Evolutionary conservation across 1,284 basidiomycete species (phyloP), one percentile per base, ranked within the genome.

Genomic region (Pascua guehoae): DNA sequence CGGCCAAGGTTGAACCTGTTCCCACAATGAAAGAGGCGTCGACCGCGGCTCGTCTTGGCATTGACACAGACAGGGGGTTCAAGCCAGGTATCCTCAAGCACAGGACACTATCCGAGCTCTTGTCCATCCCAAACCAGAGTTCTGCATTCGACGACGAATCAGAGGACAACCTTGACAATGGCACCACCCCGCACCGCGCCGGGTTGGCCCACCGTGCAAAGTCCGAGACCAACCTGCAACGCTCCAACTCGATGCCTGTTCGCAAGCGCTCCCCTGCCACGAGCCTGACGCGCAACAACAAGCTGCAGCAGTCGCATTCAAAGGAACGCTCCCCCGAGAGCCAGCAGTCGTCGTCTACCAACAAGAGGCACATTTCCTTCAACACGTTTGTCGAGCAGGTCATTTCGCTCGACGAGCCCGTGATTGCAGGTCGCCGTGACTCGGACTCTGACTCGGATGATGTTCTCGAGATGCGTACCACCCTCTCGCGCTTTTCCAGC

Each of bases 381-480:
- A 98, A 98, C 77, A 95, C 93, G 1, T 95, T 94, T 70, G 95
- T 98, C 41, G 91, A 98, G 77, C 96, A 98, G 76, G 93, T 87
- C 72, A 95, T 98, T 63, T 89, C 95, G n/a, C 88, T 98, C 69
- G 82, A 84, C 57, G 77, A 80, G 48, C 76, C 74, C 43, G 44
- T 53, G 42, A 69, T 75, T 45, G 53, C 54, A 47, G 43, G 42
- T 56, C 56, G 47, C 40, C 53, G 58, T 53, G 56, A 60, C 49
- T 62, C 63, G 11, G 79, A 79, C 36, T 78, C 81, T 47, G 82
- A 82, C n/a, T 76, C 79, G 43, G 79, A 80, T 55, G 85, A 84
- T 56, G 79, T 85, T 49, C 80, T 89, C 48, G 86, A 88, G 72
- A 87, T 88, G 78, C 82, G 83, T 12, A 70, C 74, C 8, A 48